phyloP scores from a whole-genome alignment of 257 asterid genomes.

The Thymus mandschuricus region DNA sequence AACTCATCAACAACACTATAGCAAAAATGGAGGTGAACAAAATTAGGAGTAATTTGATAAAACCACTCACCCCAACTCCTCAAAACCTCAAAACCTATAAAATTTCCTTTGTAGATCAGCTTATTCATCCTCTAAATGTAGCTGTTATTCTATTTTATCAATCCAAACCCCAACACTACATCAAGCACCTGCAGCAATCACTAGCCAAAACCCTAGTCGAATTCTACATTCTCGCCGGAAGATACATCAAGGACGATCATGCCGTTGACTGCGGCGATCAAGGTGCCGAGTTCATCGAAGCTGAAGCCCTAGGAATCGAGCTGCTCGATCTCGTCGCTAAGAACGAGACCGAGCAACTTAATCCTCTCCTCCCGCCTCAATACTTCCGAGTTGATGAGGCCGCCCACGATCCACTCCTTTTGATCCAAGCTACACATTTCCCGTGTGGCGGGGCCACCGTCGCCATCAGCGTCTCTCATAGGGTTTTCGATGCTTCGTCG shows the following conservation, averaged over 20 bases:
- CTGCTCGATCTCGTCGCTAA: background rate
- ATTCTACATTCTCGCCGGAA: slow-evolving; percentile 31
- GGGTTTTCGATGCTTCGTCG: slow-evolving; percentile 4
- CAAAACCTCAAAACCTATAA: slow-evolving; percentile 4
- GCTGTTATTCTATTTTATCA: slow-evolving; percentile 13
- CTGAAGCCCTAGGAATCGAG: slow-evolving; percentile 7
- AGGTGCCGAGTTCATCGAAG: slow-evolving; percentile 33
- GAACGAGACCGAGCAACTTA: background rate
- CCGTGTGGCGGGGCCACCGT: slow-evolving; percentile 10
- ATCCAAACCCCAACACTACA: background rate
- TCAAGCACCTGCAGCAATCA: background rate
- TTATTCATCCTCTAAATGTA: background rate
- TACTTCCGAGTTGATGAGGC: background rate
- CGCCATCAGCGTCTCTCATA: background rate
- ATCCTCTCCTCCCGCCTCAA: background rate
- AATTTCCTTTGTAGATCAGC: background rate
- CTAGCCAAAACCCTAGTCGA: slow-evolving; percentile 6
- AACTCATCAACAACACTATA: too few species aligned
- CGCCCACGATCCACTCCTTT: background rate
- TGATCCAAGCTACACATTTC: slow-evolving; percentile 6
- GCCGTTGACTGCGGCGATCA: slow-evolving; percentile 11
- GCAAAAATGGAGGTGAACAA: background rate
- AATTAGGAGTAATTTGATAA: background rate
- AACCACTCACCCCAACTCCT: slow-evolving; percentile 19
- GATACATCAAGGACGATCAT: slow-evolving; percentile 9